phyloP scores from a whole-genome alignment of 148 eudicot species.

The Spergularia marina region DNA sequence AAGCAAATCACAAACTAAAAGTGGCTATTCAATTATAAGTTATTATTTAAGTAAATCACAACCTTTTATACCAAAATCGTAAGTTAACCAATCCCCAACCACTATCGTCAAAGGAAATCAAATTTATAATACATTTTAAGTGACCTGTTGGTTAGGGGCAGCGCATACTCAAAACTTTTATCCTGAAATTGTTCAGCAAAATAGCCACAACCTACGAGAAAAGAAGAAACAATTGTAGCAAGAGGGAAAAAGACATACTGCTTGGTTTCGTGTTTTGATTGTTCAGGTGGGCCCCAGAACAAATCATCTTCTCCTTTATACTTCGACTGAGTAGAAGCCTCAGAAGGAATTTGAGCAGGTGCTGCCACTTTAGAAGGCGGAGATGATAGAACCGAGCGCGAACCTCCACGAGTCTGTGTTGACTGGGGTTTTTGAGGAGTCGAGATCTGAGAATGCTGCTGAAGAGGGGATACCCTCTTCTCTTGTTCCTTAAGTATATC shows the following conservation, averaged over 20 bases:
- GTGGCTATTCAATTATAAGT: no score
- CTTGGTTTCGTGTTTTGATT: slow-evolving; percentile 65
- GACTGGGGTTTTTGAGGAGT: slow-evolving; percentile 54
- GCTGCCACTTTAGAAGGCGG: slow-evolving; percentile 62
- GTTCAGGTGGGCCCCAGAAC: slow-evolving; percentile 94
- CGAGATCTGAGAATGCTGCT: slow-evolving; percentile 37
- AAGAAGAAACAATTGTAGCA: background rate
- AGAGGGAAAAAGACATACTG: slow-evolving; percentile 44
- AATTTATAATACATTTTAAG: no score
- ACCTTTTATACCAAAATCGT: no score
- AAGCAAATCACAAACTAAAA: no score
- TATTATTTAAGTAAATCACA: no score
- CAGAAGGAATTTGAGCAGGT: slow-evolving; percentile 42
- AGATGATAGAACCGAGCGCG: slow-evolving; percentile 47
- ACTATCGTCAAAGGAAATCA: no score
- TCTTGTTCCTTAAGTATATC: slow-evolving; percentile 80
- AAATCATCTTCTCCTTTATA: slow-evolving; percentile 81
- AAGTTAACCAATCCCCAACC: no score
- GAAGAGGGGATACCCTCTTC: slow-evolving; percentile 42
- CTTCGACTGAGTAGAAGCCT: slow-evolving; percentile 51
- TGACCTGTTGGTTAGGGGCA: no score
- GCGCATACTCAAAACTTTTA: background rate
- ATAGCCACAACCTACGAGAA: background rate
- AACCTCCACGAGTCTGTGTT: slow-evolving; percentile 45
- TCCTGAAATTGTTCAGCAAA: background rate